Evolutionary conservation across 169 alveolate species (phyloP).

Genomic region (Eimeria zaria): DNA sequence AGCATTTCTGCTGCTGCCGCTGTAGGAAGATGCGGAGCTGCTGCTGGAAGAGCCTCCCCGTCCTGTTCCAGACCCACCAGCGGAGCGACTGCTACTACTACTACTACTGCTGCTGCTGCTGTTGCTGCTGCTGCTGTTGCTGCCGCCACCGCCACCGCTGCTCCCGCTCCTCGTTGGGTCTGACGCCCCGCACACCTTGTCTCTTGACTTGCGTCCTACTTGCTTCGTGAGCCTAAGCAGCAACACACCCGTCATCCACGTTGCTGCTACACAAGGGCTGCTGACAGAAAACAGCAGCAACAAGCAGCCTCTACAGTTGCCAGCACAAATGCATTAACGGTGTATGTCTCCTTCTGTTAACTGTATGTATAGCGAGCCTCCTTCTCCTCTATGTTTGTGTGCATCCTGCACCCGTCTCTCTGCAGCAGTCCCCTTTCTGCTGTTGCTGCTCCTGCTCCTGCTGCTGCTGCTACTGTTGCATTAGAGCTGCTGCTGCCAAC

Average conservation of each 20-base stretch:
- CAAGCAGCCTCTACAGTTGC: not conserved
- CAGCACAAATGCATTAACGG: not conserved
- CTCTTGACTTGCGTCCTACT: conserved; percentile 62
- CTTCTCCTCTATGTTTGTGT: not conserved
- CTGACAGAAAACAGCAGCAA: not conserved
- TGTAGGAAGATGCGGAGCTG: conserved; percentile 19
- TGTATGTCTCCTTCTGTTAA: not conserved
- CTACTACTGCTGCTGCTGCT: conserved; percentile 13
- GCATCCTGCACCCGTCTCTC: not conserved
- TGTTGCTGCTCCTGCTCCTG: not conserved
- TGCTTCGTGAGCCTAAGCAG: conserved; percentile 64
- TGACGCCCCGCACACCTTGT: conserved; percentile 47
- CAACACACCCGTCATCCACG: not conserved
- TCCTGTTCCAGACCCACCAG: not conserved
- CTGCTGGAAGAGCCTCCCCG: conserved; percentile 5
- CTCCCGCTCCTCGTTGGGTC: conserved; percentile 74
- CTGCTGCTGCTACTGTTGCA: not conserved
- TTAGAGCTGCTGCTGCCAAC: not conserved
- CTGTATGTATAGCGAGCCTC: not conserved
- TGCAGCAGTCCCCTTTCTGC: conserved; percentile 1
- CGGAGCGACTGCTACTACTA: conserved; percentile 59
- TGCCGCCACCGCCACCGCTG: conserved; percentile 46
- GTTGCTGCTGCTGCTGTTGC: conserved; percentile 34
- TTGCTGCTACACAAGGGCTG: not conserved
- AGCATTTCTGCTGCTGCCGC: conserved; percentile 29